Base-by-base conservation (phyloP, 768 basidiomycete genomes). In the Agrocybe pediades region DNA sequence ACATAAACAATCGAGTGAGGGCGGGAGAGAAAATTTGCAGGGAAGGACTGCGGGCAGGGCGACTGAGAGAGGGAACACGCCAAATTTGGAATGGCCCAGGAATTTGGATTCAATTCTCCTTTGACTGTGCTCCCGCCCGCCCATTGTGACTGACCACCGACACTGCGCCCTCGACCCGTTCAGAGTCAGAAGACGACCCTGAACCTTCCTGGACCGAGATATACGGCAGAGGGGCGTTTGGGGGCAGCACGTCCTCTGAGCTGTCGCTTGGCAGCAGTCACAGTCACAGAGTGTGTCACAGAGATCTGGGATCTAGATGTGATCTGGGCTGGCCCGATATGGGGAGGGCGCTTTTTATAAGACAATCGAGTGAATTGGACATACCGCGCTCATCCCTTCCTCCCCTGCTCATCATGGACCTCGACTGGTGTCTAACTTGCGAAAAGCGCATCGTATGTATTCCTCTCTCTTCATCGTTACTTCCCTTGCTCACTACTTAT, bases 341-440 rank as follows among this genome's bases (percentile, higher is more conserved):
- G 51, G 49, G 27, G 16, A 3, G 6, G 36, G 21, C 21, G 43
- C 49, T 29, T 56, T 57, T 55, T 65, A 67, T 65, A 63, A 62
- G 45, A 48, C 16, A 23, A 13, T 33, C 8, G 3, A 6, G 5
- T 20, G 40, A 20, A 42, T 59, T 46, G 57, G 46, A 57, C 59
- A 57, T 51, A 62, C 60, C 43, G 52, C 56, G 16, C 42, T 48
- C 66, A 50, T 44, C 17, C 15, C 15, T 15, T 30, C 29, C 29
- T 30, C 29, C 50, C 62, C 56, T 46, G 39, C 41, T 11, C 46
- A 63, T 61, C 54, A 64, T 63, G 60, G 67, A 70, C 61, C 78
- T 79, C 59, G 81, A 87, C 73, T 87, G 85, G 84, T 90, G 88
- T 66, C 74, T 89, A 59, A 74, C 76, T 51, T 90, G 88, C 74